Conservation (phyloP, 495 filamentous ascomycete species). For the Aspergillus wentii region DNA sequence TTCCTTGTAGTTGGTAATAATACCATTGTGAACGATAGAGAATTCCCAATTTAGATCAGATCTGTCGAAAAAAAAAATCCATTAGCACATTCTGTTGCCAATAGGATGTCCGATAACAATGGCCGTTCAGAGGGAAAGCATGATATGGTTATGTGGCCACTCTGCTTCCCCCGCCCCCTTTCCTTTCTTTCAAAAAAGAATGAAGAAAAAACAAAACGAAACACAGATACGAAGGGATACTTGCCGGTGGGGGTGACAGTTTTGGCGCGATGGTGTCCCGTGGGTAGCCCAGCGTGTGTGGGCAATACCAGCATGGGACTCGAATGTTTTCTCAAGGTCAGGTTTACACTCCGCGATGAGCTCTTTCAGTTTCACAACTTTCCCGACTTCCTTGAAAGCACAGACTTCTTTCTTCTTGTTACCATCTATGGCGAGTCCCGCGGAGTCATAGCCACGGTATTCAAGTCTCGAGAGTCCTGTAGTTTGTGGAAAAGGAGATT, state of each 20-base stretch:
- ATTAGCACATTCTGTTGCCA: slow-evolving; percentile 2
- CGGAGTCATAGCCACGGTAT: slow-evolving; percentile 96
- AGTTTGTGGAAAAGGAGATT: neutral
- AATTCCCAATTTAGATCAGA: slow-evolving; percentile 92
- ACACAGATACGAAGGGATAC: slow-evolving; percentile 12
- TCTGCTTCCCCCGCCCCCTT: too few relatives aligned
- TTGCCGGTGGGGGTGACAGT: slow-evolving; percentile 98
- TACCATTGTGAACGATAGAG: slow-evolving; percentile 96
- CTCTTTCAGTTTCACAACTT: slow-evolving; percentile 92
- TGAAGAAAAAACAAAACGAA: too few relatives aligned
- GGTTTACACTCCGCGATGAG: slow-evolving; percentile 80
- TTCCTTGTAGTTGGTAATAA: slow-evolving; percentile 99
- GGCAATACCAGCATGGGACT: slow-evolving; percentile 95
- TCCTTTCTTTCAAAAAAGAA: too few relatives aligned
- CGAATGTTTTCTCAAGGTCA: slow-evolving; percentile 86
- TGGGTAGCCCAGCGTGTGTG: slow-evolving; percentile 99
- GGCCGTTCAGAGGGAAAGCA: too few relatives aligned
- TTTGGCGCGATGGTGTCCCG: slow-evolving; percentile 84
- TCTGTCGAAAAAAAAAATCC: slow-evolving; percentile 24
- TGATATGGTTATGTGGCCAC: too few relatives aligned
- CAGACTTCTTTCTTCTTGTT: slow-evolving; percentile 98
- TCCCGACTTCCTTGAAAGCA: slow-evolving; percentile 98
- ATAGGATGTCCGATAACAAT: neutral
- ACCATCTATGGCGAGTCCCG: slow-evolving; percentile 91
- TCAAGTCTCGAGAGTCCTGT: slow-evolving; percentile 79